A percentile compares a stretch with the other conserved stretches of the same genome.
Evolutionary conservation across 2,329 filamentous ascomycete genomes (phyloP).

Genomic region (Cordyceps farinosa): DNA sequence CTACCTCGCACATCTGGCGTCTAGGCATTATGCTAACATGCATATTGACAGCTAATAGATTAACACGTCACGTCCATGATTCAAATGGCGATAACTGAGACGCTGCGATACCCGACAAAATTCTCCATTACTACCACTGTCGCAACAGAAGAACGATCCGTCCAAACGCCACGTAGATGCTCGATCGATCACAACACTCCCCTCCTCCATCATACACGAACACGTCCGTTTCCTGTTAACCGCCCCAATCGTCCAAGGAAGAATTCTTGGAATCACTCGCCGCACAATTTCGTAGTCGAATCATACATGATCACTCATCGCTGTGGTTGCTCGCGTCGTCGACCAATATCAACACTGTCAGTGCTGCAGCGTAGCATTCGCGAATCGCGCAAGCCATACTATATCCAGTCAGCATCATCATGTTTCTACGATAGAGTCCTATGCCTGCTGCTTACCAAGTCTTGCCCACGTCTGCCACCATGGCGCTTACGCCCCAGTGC

Average conservation of each 20-base stretch:
- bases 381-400: slow-evolving; percentile 71
- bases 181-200: background rate
- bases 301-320: background rate
- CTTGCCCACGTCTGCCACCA: slow-evolving; percentile 64
- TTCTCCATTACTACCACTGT: background rate
- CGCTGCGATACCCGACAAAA: background rate
- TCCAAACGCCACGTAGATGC: background rate
- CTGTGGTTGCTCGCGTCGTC: slow-evolving; percentile 38
- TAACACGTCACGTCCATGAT: background rate
- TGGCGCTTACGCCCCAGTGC: slow-evolving; percentile 68
- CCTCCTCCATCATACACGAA: background rate
- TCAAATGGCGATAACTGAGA: background rate
- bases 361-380: slow-evolving; percentile 69
- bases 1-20: background rate
- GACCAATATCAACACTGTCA: slow-evolving; percentile 69
- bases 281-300: background rate
- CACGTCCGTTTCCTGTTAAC: background rate
- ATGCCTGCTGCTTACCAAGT: slow-evolving; percentile 52
- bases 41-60: background rate
- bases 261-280: background rate
- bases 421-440: no score
- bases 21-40: background rate
- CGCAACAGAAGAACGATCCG: background rate
- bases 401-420: background rate
- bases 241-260: background rate